These are phyloP conservation scores for Lichtheimia corymbifera DNA, from an alignment of 371 early-diverging fungal genomes.

Conservation along the genomic window DNA sequence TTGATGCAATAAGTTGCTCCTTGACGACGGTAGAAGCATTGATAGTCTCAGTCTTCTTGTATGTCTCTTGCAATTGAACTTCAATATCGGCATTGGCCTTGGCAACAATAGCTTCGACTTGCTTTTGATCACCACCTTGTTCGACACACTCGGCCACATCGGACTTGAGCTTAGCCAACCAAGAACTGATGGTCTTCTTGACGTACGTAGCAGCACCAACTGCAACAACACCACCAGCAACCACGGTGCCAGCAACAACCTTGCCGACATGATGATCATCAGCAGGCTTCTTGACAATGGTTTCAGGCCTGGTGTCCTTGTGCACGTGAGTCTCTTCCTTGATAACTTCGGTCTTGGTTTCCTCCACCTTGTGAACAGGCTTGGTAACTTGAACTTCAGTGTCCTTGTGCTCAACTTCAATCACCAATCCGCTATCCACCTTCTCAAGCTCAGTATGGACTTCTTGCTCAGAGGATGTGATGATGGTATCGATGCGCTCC, in stretches of 20 bases:
- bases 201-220: conserved; percentile 18
- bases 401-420: background rate
- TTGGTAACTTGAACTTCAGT: background rate
- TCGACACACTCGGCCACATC: background rate
- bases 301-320: background rate
- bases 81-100: conserved; percentile 1
- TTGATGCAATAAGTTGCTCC: background rate
- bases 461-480: background rate
- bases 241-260: conserved; percentile 6
- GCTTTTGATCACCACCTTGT: background rate
- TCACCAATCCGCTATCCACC: background rate
- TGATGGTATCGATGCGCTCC: background rate
- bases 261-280: conserved; percentile 3
- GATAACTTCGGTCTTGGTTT: background rate
- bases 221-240: conserved; percentile 5
- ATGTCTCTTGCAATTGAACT: background rate
- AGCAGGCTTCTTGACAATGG: no score
- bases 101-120: conserved; percentile 4
- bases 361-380: background rate
- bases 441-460: conserved; percentile 3
- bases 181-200: conserved; percentile 24
- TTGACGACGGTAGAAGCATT: background rate
- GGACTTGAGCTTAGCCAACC: background rate
- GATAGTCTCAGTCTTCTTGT: background rate
- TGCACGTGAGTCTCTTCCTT: background rate